Evolutionary conservation across 2,329 filamentous ascomycete species (phyloP).

Genomic region (Neonectria faginata): DNA sequence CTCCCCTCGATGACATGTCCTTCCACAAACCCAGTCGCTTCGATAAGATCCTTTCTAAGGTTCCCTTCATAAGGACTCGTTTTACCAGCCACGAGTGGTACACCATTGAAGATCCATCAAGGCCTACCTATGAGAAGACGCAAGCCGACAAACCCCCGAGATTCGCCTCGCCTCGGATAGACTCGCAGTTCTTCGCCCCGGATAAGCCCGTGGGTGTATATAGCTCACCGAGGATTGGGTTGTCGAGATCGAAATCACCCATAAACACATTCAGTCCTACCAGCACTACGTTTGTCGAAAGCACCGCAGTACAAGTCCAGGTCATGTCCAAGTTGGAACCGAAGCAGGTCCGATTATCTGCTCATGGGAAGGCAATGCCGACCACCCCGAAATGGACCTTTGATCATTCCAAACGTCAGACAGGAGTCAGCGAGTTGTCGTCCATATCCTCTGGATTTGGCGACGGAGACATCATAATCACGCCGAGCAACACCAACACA

Average conservation of each 20-base stretch:
- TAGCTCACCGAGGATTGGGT: constrained; percentile 27
- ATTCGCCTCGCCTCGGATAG: constrained; percentile 33
- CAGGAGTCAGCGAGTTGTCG: constrained; percentile 64
- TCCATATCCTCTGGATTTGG: constrained; percentile 74
- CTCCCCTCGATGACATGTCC: constrained; percentile 34
- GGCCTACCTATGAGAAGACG: constrained; percentile 39
- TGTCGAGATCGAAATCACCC: constrained; percentile 29
- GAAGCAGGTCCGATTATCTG: constrained; percentile 26
- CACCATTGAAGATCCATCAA: constrained; percentile 48
- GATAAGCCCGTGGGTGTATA: constrained; percentile 38
- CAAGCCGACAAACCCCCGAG: constrained; percentile 15
- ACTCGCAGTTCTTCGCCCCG: constrained; percentile 42
- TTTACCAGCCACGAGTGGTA: constrained; percentile 51
- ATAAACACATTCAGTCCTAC: constrained; percentile 38
- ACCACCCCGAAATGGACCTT: constrained; percentile 29
- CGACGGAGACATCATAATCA: constrained; percentile 68
- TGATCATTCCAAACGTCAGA: constrained; percentile 38
- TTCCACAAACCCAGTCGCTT: constrained; percentile 41
- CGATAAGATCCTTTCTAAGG: constrained; percentile 45
- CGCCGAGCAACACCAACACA: constrained; percentile 45
- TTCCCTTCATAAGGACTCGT: constrained; percentile 53
- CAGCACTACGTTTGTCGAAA: constrained; percentile 42
- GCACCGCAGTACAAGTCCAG: constrained; percentile 37
- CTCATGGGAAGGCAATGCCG: constrained; percentile 33
- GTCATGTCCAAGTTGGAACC: constrained; percentile 38